phyloP scores from a whole-genome alignment of 2,329 filamentous ascomycete genomes.

The Calonectria naviculata region DNA sequence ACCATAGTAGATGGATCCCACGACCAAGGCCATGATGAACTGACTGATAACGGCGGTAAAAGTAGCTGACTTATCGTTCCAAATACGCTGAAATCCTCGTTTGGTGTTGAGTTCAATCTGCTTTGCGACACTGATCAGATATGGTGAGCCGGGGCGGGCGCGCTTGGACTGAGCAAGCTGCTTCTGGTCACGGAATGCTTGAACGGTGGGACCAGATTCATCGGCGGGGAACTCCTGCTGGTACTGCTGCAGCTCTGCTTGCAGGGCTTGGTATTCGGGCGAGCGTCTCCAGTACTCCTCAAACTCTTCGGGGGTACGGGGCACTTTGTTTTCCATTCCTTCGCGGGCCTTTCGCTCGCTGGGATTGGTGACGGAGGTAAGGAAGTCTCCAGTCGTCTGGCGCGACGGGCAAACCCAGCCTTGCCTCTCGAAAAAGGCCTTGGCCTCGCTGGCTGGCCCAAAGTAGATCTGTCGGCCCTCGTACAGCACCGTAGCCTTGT shows the following conservation, averaged over 20 bases:
- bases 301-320: conserved; percentile 78
- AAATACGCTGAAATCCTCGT: conserved; percentile 63
- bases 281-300: conserved; percentile 61
- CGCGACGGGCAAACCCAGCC: conserved; percentile 76
- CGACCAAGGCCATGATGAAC: conserved; percentile 67
- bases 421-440: conserved; percentile 73
- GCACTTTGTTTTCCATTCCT: conserved; percentile 71
- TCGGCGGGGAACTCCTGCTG: conserved; percentile 58
- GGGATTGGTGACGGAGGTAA: conserved; percentile 76
- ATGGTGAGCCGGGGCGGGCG: conserved; percentile 65
- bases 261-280: conserved; percentile 53
- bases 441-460: conserved; percentile 70
- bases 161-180: conserved; percentile 60
- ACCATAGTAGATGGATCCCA: conserved; percentile 70
- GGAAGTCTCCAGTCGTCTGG: conserved; percentile 76
- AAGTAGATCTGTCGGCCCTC: conserved; percentile 84
- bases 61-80: conserved; percentile 62
- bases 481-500: conserved; percentile 80
- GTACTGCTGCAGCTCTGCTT: conserved; percentile 61
- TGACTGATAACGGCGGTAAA: conserved; percentile 59
- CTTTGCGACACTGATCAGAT: conserved; percentile 65
- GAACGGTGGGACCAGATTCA: conserved; percentile 44
- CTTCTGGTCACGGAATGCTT: conserved; percentile 52
- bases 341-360: conserved; percentile 64
- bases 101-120: conserved; percentile 64